Evolutionary conservation across 2,329 filamentous ascomycete species (phyloP), one percentile per base, ranked within the genome.

Genomic region (Hypoxylon sp.): DNA sequence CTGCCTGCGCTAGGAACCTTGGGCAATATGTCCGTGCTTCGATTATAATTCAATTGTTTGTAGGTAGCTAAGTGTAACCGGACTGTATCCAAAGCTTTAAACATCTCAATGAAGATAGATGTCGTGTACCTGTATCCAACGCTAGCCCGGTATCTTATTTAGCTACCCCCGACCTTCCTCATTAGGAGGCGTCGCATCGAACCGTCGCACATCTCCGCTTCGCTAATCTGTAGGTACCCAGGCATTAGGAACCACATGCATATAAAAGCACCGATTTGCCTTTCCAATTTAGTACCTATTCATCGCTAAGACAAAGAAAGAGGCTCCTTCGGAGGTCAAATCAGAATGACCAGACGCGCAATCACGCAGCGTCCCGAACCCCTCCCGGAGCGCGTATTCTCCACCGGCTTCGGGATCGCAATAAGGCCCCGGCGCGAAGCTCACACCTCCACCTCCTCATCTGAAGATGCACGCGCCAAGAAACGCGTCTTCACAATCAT

Each of bases 401-500:
- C 76, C 30, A 74, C 74, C 0, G 72, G 68, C 9, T 71, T 78
- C 45, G 77, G 76, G 45, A 70, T 76, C 23, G 51, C 71, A 1
- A 65, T 78, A 7, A 70, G 65, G 29, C 61, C 71, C 8, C 67
- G 60, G 21, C 61, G 59, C 12, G 65, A 74, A 58, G 60, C 66
- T 23, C 37, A 70, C 51, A 48, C 46, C 37, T 14, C 27, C 19
- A 21, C 5, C 37, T 14, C 46, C 30, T 37, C 9, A 46, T 25
- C 43, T n/a, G 43, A 60, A 25, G 55, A 62, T 23, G 50, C 11
- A 7, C 12, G 29, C 0, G 21, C 55, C 19, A 77, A 74, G 43
- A 78, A 78, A 53, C 71, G 61, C n/a, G 32, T 59, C 1, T 76
- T 74, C 68, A 78, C 74, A 32, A 75, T 81, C 67, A 73, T 81